phyloP scores from a whole-genome alignment of 768 basidiomycete species.

The Coprinellus aureogranulatus region DNA sequence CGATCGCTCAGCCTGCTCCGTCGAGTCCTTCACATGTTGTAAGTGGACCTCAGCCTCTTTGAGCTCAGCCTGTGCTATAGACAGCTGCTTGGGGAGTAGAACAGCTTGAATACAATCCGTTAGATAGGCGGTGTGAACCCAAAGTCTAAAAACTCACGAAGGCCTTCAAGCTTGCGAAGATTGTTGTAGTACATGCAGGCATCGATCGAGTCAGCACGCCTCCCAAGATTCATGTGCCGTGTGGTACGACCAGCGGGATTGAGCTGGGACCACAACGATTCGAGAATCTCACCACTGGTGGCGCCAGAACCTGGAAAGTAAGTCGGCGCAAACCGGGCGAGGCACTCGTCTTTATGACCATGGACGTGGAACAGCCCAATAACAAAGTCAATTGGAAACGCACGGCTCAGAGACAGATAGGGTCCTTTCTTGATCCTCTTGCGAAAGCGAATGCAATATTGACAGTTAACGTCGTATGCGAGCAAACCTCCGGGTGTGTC shows the following conservation, averaged over 20 bases:
- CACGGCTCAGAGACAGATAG: not conserved
- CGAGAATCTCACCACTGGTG: constrained; percentile 16
- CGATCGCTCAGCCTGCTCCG: no score
- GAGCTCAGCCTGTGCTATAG: no score
- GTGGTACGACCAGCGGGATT: constrained; percentile 9
- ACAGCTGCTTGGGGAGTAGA: no score
- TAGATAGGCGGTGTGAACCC: not conserved
- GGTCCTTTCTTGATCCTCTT: constrained; percentile 1
- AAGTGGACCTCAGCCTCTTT: no score
- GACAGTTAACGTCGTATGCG: constrained; percentile 15
- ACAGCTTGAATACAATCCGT: not conserved
- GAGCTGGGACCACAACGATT: constrained; percentile 16
- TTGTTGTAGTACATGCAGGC: constrained; percentile 22
- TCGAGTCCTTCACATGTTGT: no score
- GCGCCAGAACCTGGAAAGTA: constrained; percentile 11
- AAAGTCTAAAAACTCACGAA: constrained; percentile 9
- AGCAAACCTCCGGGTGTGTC: not conserved
- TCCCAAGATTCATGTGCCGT: constrained; percentile 8
- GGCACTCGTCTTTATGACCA: constrained; percentile 21
- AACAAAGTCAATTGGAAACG: not conserved
- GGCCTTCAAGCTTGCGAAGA: constrained; percentile 20
- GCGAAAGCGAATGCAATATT: constrained; percentile 10
- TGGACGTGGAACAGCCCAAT: constrained; percentile 21
- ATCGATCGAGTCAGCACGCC: constrained; percentile 18
- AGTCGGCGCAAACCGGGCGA: constrained; percentile 15